Evolutionary conservation across 768 basidiomycete genomes (phyloP).

Genomic region (Amanita subjunquillea): DNA sequence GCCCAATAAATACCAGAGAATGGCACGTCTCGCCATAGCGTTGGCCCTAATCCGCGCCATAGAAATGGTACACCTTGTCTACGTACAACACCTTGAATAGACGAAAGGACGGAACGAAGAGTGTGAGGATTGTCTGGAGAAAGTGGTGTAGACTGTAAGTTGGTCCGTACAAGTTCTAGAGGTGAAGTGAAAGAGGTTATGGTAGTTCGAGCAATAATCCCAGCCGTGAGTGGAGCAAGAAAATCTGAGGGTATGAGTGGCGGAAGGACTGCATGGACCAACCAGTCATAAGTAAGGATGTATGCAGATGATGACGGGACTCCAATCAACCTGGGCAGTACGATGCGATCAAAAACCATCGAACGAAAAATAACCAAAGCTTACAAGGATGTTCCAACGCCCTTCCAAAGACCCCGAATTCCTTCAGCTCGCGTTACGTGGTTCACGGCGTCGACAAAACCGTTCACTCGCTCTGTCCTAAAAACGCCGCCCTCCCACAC

Average conservation of each 20-base stretch:
- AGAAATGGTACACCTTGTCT: constrained; percentile 58
- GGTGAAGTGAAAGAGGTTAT: constrained; percentile 79
- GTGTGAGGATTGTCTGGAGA: constrained; percentile 66
- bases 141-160: constrained; percentile 79
- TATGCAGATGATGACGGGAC: constrained; percentile 90
- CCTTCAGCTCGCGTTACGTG: constrained; percentile 81
- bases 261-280: constrained; percentile 55
- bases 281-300: constrained; percentile 92
- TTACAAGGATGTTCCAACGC: constrained; percentile 83
- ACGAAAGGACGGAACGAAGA: constrained; percentile 59
- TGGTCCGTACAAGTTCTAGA: constrained; percentile 87
- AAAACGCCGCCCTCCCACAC: constrained; percentile 69
- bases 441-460: constrained; percentile 77
- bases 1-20: constrained; percentile 98
- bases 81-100: constrained; percentile 50
- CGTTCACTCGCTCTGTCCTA: constrained; percentile 63
- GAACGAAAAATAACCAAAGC: constrained; percentile 14
- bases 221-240: constrained; percentile 67
- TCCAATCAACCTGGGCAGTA: constrained; percentile 57
- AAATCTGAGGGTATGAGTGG: constrained; percentile 42
- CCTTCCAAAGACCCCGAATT: constrained; percentile 86
- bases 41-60: constrained; percentile 88
- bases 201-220: constrained; percentile 70
- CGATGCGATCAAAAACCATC: constrained; percentile 7
- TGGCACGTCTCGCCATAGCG: constrained; percentile 95